Evolutionary conservation across 1,139 yeast genomes (phyloP).

Genomic region (Sugiyamaella paludigena): DNA sequence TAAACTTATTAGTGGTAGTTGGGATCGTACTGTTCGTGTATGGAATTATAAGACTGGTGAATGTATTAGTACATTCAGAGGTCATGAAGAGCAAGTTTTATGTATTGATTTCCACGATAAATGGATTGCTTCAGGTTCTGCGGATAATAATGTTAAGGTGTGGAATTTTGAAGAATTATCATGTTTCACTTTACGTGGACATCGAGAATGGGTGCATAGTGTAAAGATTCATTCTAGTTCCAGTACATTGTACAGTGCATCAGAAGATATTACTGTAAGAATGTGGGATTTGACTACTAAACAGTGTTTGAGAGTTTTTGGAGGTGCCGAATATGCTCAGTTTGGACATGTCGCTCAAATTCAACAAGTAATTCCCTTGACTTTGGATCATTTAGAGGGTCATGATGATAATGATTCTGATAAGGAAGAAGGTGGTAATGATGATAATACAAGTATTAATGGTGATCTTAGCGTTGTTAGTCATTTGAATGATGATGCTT

Average conservation of each 20-base stretch:
- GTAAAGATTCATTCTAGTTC: slow-evolving; percentile 83
- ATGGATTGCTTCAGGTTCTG: slow-evolving; percentile 88
- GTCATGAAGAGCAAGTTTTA: slow-evolving; percentile 84
- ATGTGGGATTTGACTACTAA: slow-evolving; percentile 92
- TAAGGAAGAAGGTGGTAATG: background rate
- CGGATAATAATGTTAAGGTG: slow-evolving; percentile 85
- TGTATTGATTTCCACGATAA: slow-evolving; percentile 77
- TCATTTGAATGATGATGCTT: no score
- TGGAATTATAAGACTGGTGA: slow-evolving; percentile 96
- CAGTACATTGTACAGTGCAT: slow-evolving; percentile 76
- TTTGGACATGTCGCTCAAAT: slow-evolving; percentile 66
- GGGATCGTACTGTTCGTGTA: slow-evolving; percentile 86
- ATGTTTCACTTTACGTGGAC: slow-evolving; percentile 90
- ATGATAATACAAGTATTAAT: background rate
- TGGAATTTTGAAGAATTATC: slow-evolving; percentile 96
- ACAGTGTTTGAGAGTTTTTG: slow-evolving; percentile 74
- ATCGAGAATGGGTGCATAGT: slow-evolving; percentile 85
- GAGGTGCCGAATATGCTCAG: slow-evolving; percentile 48
- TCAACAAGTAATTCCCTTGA: slow-evolving; percentile 83
- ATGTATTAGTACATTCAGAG: slow-evolving; percentile 88
- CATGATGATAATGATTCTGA: background rate
- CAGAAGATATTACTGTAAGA: slow-evolving; percentile 87
- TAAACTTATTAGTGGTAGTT: slow-evolving; percentile 86
- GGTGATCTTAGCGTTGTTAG: background rate
- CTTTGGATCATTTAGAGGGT: slow-evolving; percentile 46